Conservation (phyloP, 352 stramenopile species). For the Peronospora belbahrii region DNA sequence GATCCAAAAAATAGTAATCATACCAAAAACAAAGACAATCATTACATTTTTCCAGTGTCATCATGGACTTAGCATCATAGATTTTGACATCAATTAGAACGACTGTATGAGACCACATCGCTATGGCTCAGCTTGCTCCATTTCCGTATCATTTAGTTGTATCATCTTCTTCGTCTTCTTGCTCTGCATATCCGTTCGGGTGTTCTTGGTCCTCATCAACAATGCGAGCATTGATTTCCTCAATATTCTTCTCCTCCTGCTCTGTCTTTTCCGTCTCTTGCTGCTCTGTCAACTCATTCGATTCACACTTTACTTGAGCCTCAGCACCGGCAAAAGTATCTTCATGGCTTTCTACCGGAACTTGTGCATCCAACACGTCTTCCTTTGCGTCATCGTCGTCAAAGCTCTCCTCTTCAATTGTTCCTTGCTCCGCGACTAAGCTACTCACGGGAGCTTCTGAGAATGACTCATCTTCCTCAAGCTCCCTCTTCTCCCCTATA, state of each 20-base stretch:
- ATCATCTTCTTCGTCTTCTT: not conserved
- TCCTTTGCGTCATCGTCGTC: conserved; percentile 1
- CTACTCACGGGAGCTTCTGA: not conserved
- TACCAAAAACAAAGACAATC: no score
- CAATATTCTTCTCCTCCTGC: not conserved
- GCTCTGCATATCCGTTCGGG: not conserved
- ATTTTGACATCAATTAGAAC: no score
- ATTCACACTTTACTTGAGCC: not conserved
- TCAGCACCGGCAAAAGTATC: not conserved
- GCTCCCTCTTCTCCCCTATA: not conserved
- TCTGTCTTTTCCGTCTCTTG: conserved; percentile 4
- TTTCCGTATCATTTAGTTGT: not conserved
- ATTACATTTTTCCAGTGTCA: no score
- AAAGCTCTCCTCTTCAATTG: not conserved
- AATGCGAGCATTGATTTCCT: not conserved
- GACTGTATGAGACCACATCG: no score
- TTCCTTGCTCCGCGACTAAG: not conserved
- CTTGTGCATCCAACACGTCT: not conserved
- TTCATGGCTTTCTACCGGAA: not conserved
- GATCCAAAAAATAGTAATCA: no score
- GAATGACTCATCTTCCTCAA: not conserved
- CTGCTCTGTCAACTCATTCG: not conserved
- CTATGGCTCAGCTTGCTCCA: not conserved
- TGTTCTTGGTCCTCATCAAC: not conserved
- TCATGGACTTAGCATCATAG: no score